A percentile compares a stretch with the other conserved stretches of the same genome.
Evolutionary conservation across 768 basidiomycete species (phyloP).

Genomic region (Tricholoma saponaceum): DNA sequence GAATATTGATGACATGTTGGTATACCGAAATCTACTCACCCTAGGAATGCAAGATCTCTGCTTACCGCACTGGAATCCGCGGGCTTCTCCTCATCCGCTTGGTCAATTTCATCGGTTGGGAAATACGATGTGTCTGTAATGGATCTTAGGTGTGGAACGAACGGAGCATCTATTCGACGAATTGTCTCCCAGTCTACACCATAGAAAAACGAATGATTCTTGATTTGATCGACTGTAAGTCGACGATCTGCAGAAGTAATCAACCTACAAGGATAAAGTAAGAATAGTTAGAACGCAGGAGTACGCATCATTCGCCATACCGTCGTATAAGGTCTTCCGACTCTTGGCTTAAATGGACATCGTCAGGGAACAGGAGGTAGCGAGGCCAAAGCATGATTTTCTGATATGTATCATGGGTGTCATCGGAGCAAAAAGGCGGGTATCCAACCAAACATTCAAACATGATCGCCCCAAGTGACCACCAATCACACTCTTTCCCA

Average conservation of each 20-base stretch:
- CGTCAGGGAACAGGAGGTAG: slow-evolving; percentile 87
- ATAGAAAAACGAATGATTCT: slow-evolving; percentile 88
- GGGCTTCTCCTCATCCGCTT: slow-evolving; percentile 49
- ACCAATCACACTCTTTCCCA: slow-evolving; percentile 98
- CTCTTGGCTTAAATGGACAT: slow-evolving; percentile 88
- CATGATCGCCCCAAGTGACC: slow-evolving; percentile 98
- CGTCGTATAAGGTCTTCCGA: slow-evolving; percentile 85
- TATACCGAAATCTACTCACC: slow-evolving; percentile 31
- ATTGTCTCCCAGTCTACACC: slow-evolving; percentile 93
- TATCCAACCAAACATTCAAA: slow-evolving; percentile 98
- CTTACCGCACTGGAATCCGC: slow-evolving; percentile 37
- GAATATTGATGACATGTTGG: background rate
- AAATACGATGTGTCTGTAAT: slow-evolving; percentile 98
- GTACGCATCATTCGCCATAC: slow-evolving; percentile 35
- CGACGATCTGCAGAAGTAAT: slow-evolving; percentile 83
- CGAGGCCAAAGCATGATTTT: slow-evolving; percentile 95
- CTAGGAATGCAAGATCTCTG: slow-evolving; percentile 66
- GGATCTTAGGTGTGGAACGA: slow-evolving; percentile 90
- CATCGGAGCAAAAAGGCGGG: slow-evolving; percentile 93
- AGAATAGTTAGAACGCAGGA: background rate
- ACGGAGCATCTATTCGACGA: slow-evolving; percentile 88
- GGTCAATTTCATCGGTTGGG: slow-evolving; percentile 91
- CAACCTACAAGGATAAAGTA: slow-evolving; percentile 41
- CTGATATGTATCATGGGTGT: slow-evolving; percentile 95
- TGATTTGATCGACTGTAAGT: slow-evolving; percentile 81